Conservation (phyloP, 2,329 filamentous ascomycete species). For the Ophiocordyceps australis region DNA sequence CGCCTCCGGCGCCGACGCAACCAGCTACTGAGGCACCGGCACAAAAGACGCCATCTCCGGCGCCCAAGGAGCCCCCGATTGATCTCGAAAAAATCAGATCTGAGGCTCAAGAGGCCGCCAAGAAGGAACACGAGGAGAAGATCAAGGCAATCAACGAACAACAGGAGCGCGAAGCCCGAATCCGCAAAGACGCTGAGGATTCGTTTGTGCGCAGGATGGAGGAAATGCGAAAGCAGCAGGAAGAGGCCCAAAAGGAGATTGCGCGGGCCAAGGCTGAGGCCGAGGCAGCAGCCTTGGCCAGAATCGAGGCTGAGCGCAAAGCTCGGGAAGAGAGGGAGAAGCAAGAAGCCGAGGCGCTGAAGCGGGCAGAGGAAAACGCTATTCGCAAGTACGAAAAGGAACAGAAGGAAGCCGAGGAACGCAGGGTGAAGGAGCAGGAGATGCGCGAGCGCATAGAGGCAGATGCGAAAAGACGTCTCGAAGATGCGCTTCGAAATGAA, state of each 20-base stretch:
- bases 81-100: constrained; percentile 44
- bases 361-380: constrained; percentile 17
- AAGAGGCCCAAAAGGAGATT: constrained; percentile 26
- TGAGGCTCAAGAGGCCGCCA: constrained; percentile 36
- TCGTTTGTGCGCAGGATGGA: constrained; percentile 22
- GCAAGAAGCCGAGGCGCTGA: constrained; percentile 14
- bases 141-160: constrained; percentile 25
- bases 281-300: constrained; percentile 22
- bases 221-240: constrained; percentile 20
- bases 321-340: constrained; percentile 26
- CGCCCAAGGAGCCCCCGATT: constrained; percentile 18
- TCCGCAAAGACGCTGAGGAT: constrained; percentile 26
- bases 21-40: constrained; percentile 19
- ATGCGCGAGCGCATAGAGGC: constrained; percentile 25
- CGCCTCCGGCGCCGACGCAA: constrained; percentile 16
- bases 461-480: constrained; percentile 21
- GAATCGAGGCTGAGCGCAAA: constrained; percentile 23
- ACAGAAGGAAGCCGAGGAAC: constrained; percentile 22
- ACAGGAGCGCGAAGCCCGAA: constrained; percentile 23
- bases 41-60: constrained; percentile 14
- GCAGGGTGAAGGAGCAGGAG: constrained; percentile 19
- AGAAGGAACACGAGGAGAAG: constrained; percentile 26
- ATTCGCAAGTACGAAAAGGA: constrained; percentile 20
- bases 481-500: constrained; percentile 21
- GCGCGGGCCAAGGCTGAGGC: constrained; percentile 27